Base-by-base conservation (phyloP, 768 basidiomycete species). In the Lactarius hatsudake region DNA sequence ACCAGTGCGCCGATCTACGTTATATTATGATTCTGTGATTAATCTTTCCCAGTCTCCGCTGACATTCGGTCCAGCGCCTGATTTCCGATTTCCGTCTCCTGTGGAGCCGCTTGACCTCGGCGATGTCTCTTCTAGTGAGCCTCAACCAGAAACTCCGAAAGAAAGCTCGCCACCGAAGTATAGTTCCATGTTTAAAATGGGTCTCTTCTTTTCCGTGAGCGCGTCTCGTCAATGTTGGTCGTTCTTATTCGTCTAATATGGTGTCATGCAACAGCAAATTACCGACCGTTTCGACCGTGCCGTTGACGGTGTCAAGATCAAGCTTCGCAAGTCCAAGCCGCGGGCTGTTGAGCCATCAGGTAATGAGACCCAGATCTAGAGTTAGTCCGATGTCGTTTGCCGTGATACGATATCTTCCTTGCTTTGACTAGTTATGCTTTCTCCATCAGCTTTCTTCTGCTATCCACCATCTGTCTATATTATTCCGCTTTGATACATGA, bases 271-370 rank as follows among this genome's bases (percentile, higher is more conserved):
- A 28, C 36, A 68, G 67, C 62, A 64, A 15, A 56, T 68, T 53
- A 40, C 42, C 3, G 32, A 55, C 12, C 42, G 53, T 15, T 3
- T 64, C 15, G 59, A 55, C 40, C 58, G 51, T 9, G 66, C 62
- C 6, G 20, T 68, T 23, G 67, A 68, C 1, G 63, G 62, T 0
- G 67, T 56, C 15, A 68, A 68, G 30, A 28, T 68, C 18, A 68
- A 60, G 12, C 17, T 59, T 38, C 59, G 53, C 53, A 68, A 68
- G 63, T 54, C 58, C 6, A 64, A 48, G 53, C 42, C 53, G 20
- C 28, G 20, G 12, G 36, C n/a, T 18, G 5, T 10, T 23, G 36
- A 58, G 34, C 9, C 17, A 36, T 7, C 5, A 20, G 38, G 18
- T 59, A 59, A 59, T 7, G 28, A 28, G 34, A 34, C 1, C n/a